phyloP scores from a whole-genome alignment of 495 filamentous ascomycete species.

The Viridothelium virens region DNA sequence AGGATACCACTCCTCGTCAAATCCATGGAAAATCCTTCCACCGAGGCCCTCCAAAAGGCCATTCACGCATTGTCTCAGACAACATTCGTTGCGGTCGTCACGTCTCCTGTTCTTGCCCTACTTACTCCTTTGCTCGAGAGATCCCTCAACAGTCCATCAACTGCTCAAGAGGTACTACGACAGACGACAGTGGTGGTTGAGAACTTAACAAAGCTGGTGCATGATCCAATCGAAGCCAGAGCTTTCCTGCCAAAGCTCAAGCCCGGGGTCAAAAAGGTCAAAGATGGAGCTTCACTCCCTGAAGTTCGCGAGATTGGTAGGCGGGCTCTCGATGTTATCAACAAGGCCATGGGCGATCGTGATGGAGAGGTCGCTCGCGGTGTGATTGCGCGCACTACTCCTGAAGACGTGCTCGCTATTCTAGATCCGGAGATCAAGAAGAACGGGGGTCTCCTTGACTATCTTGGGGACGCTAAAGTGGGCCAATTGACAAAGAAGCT shows the following conservation, averaged over 20 bases:
- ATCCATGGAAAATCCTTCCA: constrained; percentile 88
- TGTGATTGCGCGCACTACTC: constrained; percentile 58
- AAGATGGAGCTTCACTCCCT: constrained; percentile 80
- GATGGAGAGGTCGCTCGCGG: constrained; percentile 44
- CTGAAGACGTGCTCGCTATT: constrained; percentile 67
- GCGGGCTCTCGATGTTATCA: constrained; percentile 75
- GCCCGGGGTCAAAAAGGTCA: constrained; percentile 84
- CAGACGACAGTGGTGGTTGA: constrained; percentile 98
- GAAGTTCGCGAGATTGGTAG: constrained; percentile 89
- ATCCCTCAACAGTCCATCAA: constrained; percentile 80
- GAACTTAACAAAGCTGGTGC: constrained; percentile 96
- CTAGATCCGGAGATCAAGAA: constrained; percentile 68
- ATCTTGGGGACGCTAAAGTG: constrained; percentile 52
- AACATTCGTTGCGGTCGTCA: constrained; percentile 96
- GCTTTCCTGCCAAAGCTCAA: constrained; percentile 94
- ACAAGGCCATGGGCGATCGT: constrained; percentile 80
- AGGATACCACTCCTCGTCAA: constrained; percentile 89
- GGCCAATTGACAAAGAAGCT: constrained; percentile 64
- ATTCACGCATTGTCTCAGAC: constrained; percentile 96
- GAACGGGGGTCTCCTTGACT: constrained; percentile 50
- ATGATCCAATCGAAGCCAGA: constrained; percentile 92
- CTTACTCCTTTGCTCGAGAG: constrained; percentile 92
- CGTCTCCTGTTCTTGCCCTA: constrained; percentile 94
- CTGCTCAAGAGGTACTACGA: constrained; percentile 86
- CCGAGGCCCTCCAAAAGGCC: constrained; percentile 82